phyloP scores from a whole-genome alignment of 495 filamentous ascomycete species.

The Beverwykella pulmonaria region DNA sequence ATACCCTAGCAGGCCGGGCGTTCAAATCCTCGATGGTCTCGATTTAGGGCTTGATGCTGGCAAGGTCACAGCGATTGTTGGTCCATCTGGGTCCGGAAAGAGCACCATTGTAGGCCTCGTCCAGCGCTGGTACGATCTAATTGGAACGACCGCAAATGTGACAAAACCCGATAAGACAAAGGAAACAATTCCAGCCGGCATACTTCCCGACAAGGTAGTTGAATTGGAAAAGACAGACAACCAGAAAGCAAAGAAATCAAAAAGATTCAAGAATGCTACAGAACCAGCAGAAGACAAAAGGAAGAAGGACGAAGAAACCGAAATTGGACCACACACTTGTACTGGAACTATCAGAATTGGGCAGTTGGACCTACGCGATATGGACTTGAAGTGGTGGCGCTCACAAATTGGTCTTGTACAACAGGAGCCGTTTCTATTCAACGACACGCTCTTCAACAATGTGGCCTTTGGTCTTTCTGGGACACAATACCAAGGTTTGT shows the following conservation, averaged over 20 bases:
- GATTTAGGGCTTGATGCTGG: conserved; percentile 77
- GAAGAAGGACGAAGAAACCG: background rate
- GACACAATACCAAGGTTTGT: conserved; percentile 51
- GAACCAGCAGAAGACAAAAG: too few relatives aligned
- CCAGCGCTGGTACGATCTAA: conserved; percentile 89
- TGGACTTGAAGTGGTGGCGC: conserved; percentile 88
- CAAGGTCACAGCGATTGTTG: conserved; percentile 86
- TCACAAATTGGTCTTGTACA: conserved; percentile 87
- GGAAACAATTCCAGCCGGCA: too few relatives aligned
- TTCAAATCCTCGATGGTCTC: conserved; percentile 80
- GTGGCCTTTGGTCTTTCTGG: conserved; percentile 86
- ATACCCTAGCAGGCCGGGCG: conserved; percentile 64
- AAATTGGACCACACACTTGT: background rate
- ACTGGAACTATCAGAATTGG: conserved; percentile 54
- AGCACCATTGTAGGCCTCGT: conserved; percentile 89
- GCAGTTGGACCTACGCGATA: conserved; percentile 71
- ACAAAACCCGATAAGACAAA: conserved; percentile 53
- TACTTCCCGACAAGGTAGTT: too few relatives aligned
- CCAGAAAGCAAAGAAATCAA: conserved; percentile 34
- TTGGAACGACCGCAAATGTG: conserved; percentile 82
- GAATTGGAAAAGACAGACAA: too few relatives aligned
- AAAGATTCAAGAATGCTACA: background rate
- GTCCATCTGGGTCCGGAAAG: conserved; percentile 86
- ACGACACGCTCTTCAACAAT: conserved; percentile 81
- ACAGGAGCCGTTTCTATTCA: conserved; percentile 81